A percentile compares a stretch with the other conserved stretches of the same genome.
Conservation (phyloP, 768 basidiomycete species). For the Lactifluus piperatus region DNA sequence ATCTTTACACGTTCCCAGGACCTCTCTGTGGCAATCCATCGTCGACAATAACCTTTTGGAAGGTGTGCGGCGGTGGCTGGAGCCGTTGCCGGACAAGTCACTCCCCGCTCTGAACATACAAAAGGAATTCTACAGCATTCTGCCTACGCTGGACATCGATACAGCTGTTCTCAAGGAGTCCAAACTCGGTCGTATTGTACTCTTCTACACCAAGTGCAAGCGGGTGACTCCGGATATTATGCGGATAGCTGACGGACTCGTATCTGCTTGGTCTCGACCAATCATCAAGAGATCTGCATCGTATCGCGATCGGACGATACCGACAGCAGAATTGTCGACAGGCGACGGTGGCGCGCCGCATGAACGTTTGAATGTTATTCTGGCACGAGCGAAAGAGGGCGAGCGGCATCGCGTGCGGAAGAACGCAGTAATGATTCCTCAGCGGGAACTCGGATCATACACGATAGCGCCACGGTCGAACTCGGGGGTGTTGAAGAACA, state of each 20-base stretch:
- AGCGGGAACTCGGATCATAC: slow-evolving; percentile 66
- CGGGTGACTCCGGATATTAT: slow-evolving; percentile 75
- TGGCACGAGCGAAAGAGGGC: slow-evolving; percentile 54
- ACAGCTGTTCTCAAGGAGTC: slow-evolving; percentile 85
- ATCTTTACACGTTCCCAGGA: slow-evolving; percentile 35
- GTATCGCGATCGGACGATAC: slow-evolving; percentile 67
- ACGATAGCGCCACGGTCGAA: slow-evolving; percentile 65
- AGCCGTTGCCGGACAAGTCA: slow-evolving; percentile 87
- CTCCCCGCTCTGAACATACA: slow-evolving; percentile 96
- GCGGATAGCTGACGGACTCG: slow-evolving; percentile 77
- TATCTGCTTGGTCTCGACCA: slow-evolving; percentile 81
- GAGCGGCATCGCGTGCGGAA: slow-evolving; percentile 64
- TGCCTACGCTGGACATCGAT: slow-evolving; percentile 91
- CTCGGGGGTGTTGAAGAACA: slow-evolving; percentile 42
- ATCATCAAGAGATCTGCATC: slow-evolving; percentile 86
- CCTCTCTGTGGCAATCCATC: slow-evolving; percentile 82
- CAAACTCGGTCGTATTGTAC: slow-evolving; percentile 76
- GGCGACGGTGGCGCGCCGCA: slow-evolving; percentile 31
- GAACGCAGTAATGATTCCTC: slow-evolving; percentile 80
- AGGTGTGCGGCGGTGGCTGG: slow-evolving; percentile 84
- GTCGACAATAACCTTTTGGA: slow-evolving; percentile 92
- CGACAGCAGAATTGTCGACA: slow-evolving; percentile 38
- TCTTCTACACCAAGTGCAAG: slow-evolving; percentile 96
- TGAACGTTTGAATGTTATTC: slow-evolving; percentile 59
- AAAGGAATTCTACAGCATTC: slow-evolving; percentile 74